Base-by-base conservation (phyloP, 495 filamentous ascomycete species). In the Penicillium angulare region DNA sequence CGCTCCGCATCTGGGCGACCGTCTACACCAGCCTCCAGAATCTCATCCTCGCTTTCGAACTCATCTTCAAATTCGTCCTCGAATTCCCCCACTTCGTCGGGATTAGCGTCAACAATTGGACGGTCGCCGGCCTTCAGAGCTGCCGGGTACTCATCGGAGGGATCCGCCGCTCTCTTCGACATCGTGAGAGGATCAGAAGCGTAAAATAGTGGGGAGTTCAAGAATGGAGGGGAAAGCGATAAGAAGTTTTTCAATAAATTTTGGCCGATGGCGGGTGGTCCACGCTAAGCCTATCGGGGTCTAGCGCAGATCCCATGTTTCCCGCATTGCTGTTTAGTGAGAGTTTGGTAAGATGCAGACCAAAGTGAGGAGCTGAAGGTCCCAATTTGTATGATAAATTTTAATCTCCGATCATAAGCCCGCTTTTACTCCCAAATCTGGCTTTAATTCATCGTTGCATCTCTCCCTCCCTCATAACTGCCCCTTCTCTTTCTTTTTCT, bases 11-110 rank as follows among this genome's bases (percentile, higher is more conserved):
- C 90, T 20, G 91, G 91, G 55, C 89, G 77, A 15, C 92, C 93
- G 56, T 98, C 92, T 13, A 95, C 89, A 44, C 91, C 93, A 22
- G 92, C 92, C 72, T 97, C 93, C 43, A 97, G 68, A 39, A 97
- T 87, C 72, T 97, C 92, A 63, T 96, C 91, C 57, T 96, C 92
- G 60, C 90, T 95, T 76, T 96, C 92, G 61, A 89, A 97, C 61
- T 97, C 92, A 59, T 97, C 92, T 68, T 95, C 92, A 53, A 86
- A 97, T 56, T 96, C 89, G 69, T 97, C 92, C 67, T 96, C 92
- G 54, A 96, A 96, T 52, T 93, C 89, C 62, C 88, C 88, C 73
- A 86, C 86, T 44, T 91, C 88, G 56, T 81, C 75, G 17, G 66
- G 66, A 56, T 69, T 67, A 52, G 68, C 59, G 22, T 73, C 59